Percentiles rank a stretch among this genome's conserved stretches.
Conservation (phyloP, 805 yeast species). For the Saccharomycopsis sp. region DNA sequence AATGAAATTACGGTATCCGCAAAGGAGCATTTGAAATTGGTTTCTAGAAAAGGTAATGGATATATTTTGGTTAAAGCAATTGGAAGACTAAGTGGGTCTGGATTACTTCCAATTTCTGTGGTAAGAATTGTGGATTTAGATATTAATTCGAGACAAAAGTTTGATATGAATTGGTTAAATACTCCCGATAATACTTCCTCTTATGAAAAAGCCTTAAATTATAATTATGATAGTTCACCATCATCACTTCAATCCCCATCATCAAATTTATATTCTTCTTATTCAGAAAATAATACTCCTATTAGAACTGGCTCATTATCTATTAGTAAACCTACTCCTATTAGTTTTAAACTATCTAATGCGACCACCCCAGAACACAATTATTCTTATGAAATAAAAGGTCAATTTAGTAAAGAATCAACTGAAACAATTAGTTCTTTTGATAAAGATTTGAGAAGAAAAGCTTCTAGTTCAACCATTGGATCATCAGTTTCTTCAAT, state of each 20-base stretch:
- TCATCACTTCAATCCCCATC: conserved; percentile 11
- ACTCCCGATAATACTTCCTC: conserved; percentile 29
- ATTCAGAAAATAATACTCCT: not conserved
- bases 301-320: conserved; percentile 4
- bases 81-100: conserved; percentile 8
- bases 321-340: conserved; percentile 11
- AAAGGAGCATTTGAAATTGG: conserved; percentile 43
- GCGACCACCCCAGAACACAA: conserved; percentile 11
- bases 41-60: conserved; percentile 39
- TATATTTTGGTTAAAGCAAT: conserved; percentile 50
- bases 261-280: not conserved
- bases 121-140: conserved; percentile 13
- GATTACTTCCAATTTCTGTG: conserved; percentile 9
- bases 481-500: conserved; percentile 15
- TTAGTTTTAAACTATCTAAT: not conserved
- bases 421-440: conserved; percentile 13
- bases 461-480: conserved; percentile 7
- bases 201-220: conserved; percentile 32
- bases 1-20: conserved; percentile 36
- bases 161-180: conserved; percentile 11
- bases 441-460: conserved; percentile 9
- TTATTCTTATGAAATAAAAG: conserved; percentile 8
- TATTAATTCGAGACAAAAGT: conserved; percentile 5
- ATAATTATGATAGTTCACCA: conserved; percentile 30
- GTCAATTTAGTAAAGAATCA: conserved; percentile 12